A percentile compares a stretch with the other conserved stretches of the same genome.
phyloP scores from a whole-genome alignment of 495 filamentous ascomycete species.

The Sordaria brevicollis region DNA sequence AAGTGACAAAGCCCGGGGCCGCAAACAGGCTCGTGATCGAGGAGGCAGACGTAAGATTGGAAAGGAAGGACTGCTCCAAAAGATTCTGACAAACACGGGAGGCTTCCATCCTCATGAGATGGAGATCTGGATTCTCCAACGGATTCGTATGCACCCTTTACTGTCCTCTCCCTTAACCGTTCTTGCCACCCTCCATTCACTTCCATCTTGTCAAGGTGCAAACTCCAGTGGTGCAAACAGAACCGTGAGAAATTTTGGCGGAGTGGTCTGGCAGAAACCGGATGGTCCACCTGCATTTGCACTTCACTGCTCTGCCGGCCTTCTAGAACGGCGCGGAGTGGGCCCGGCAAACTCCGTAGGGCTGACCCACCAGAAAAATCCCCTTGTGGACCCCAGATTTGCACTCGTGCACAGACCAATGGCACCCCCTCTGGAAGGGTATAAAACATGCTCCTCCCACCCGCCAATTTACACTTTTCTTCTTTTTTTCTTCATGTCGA shows the following conservation, averaged over 20 bases:
- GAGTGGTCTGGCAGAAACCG: constrained; percentile 25
- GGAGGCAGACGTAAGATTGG: no score
- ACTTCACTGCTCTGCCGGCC: not conserved
- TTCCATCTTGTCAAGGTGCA: not conserved
- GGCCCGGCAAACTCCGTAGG: not conserved
- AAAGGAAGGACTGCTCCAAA: no score
- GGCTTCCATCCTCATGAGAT: no score
- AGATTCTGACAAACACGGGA: no score
- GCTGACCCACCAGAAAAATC: not conserved
- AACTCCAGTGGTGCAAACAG: not conserved
- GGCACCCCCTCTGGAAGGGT: constrained; percentile 14
- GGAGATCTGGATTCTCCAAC: no score
- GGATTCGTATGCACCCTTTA: no score
- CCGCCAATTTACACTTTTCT: constrained; percentile 16
- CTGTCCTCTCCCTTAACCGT: not conserved
- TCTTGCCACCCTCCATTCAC: not conserved
- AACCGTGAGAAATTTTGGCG: constrained; percentile 19
- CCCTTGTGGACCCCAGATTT: constrained; percentile 14
- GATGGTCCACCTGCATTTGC: constrained; percentile 10
- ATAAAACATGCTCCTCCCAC: constrained; percentile 19
- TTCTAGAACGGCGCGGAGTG: not conserved
- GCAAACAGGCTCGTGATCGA: no score
- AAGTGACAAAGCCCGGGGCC: no score
- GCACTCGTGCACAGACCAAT: constrained; percentile 30
- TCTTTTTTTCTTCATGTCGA: constrained; percentile 44